Percentiles rank a stretch among this genome's conserved stretches.
Evolutionary conservation across 2,329 filamentous ascomycete species (phyloP).

Genomic region (Talaromyces sp.): DNA sequence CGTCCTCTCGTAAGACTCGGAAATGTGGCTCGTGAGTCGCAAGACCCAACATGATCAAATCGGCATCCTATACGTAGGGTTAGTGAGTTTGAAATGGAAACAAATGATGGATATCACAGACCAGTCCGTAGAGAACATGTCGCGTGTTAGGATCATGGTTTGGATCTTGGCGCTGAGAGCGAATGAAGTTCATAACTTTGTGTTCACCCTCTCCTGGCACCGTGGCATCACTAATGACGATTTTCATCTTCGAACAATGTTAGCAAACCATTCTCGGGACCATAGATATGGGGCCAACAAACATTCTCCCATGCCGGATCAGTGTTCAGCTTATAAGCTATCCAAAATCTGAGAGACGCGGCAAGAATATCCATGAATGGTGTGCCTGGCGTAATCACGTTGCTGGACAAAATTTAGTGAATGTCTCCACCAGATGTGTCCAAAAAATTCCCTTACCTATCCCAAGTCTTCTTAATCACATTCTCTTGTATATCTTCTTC

Average conservation of each 20-base stretch:
- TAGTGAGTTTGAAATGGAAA: slow-evolving; percentile 14
- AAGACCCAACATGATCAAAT: slow-evolving; percentile 96
- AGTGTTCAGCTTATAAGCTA: slow-evolving; percentile 93
- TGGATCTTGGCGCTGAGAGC: slow-evolving; percentile 83
- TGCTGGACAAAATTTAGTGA: slow-evolving; percentile 37
- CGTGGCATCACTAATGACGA: slow-evolving; percentile 97
- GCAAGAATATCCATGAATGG: slow-evolving; percentile 98
- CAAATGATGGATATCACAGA: slow-evolving; percentile 18
- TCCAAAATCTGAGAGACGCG: slow-evolving; percentile 88
- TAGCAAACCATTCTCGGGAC: slow-evolving; percentile 16
- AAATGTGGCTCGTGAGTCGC: slow-evolving; percentile 98
- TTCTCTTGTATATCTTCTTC: slow-evolving; percentile 58
- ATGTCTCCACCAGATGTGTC: background rate
- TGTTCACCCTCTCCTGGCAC: slow-evolving; percentile 98
- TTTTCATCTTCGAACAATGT: slow-evolving; percentile 59
- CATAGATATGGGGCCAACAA: slow-evolving; percentile 8
- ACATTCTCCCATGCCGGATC: slow-evolving; percentile 88
- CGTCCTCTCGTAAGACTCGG: slow-evolving; percentile 90
- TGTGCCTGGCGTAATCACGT: slow-evolving; percentile 88
- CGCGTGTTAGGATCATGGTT: slow-evolving; percentile 94
- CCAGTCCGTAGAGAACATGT: slow-evolving; percentile 92
- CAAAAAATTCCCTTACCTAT: slow-evolving; percentile 35
- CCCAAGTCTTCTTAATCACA: slow-evolving; percentile 81
- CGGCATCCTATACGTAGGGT: slow-evolving; percentile 60
- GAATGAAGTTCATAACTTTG: slow-evolving; percentile 98